Evolutionary conservation across 2,329 filamentous ascomycete genomes (phyloP), one percentile per base, ranked within the genome.

Genomic region (Escovopsis sp.): DNA sequence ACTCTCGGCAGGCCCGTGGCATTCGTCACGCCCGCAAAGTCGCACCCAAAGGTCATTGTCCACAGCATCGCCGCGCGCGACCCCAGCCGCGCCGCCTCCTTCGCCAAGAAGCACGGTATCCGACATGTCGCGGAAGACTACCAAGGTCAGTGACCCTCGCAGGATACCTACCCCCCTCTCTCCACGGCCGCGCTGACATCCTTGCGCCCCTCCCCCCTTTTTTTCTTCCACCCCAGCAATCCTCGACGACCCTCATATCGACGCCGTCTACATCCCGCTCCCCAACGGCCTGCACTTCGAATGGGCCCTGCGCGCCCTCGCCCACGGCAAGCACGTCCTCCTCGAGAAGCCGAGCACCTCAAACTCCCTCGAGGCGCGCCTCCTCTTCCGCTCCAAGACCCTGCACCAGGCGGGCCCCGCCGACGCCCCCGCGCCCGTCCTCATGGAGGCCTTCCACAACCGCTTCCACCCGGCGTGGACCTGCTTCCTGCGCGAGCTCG

Each of bases 401-500:
- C 49, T 67, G 37, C 45, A 47, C 4, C 40, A 51, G 1, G 53
- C 58, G 1, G 8, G 8, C 28, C 8, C 28, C 28, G 11, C 28
- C 3, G 28, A 32, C 11, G 28, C 8, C 11, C 28, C 28, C 28
- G 28, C 61, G 0, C 70, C 67, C 0, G 59, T 75, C 1, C 53
- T 73, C 3, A 60, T 76, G 4, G 73, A 77, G 54, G 72, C 71
- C 3, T 67, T 69, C 44, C 71, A 75, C 49, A 61, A 62, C 45
- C 58, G 62, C 26, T 75, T 75, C 51, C 65, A 71, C 46, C 72
- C 71, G 0, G 59, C 63, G 2, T 70, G 64, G 60, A 54, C 60
- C 19, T 51, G 49, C 2, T 71, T 72, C 50, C 45, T 67, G 42
- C 45, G 54, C 1, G 44, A 62, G 5, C 45, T 73, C 6, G 59